Percentiles rank a stretch among this genome's conserved stretches.
These are phyloP conservation scores for Hygrophoropsis aurantiaca DNA, from an alignment of 768 basidiomycete genomes.

Conservation along the genomic window DNA sequence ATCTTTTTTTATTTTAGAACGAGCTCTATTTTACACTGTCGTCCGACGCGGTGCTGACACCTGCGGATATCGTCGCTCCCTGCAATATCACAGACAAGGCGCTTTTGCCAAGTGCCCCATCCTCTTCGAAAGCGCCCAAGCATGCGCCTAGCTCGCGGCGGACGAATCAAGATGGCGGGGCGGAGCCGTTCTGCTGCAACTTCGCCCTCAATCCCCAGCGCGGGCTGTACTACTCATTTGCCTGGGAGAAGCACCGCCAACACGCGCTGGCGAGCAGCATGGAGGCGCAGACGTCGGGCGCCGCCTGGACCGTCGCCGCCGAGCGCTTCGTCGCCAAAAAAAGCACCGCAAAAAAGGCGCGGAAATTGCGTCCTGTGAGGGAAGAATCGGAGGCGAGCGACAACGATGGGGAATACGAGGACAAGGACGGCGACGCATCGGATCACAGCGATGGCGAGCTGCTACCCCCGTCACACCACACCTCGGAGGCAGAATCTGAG, in stretches of 20 bases:
- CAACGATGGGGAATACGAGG: conserved; percentile 17
- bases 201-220: conserved; percentile 57
- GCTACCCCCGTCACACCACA: conserved; percentile 11
- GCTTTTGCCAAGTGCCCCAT: conserved; percentile 11
- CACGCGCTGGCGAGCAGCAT: conserved; percentile 32
- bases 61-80: conserved; percentile 49
- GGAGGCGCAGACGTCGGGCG: conserved; percentile 36
- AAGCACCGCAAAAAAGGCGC: conserved; percentile 16
- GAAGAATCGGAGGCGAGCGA: conserved; percentile 23
- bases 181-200: conserved; percentile 50
- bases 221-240: conserved; percentile 61
- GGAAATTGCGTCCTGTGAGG: conserved; percentile 14
- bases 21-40: conserved; percentile 71
- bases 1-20: conserved; percentile 47
- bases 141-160: conserved; percentile 17
- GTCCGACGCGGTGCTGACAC: conserved; percentile 46
- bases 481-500: conserved; percentile 26
- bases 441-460: conserved; percentile 21
- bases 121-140: conserved; percentile 13
- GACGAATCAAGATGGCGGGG: conserved; percentile 11
- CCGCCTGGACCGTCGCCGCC: conserved; percentile 45
- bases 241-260: conserved; percentile 53
- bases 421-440: conserved; percentile 20
- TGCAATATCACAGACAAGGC: conserved; percentile 47
- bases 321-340: conserved; percentile 12